phyloP scores from a whole-genome alignment of 441 rosid genomes.

The Breynia disticha region DNA sequence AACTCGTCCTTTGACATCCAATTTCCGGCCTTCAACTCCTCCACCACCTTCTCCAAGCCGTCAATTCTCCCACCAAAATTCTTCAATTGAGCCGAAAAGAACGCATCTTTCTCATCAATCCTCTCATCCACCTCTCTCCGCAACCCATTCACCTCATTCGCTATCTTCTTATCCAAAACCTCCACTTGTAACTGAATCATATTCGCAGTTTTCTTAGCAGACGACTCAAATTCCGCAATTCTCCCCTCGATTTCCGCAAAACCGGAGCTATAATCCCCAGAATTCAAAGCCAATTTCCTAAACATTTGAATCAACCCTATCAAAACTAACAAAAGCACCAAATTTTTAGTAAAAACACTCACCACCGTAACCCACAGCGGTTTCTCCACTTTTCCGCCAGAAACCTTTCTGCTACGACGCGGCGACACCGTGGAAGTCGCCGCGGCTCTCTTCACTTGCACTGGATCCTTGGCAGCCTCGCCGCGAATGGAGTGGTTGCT shows the following conservation, averaged over 20 bases:
- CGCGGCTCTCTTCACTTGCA: conserved; percentile 37
- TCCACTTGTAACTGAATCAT: conserved; percentile 84
- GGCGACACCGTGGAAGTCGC: conserved; percentile 36
- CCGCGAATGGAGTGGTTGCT: conserved; percentile 51
- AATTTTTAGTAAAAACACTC: conserved; percentile 64
- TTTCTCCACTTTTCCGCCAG: conserved; percentile 36
- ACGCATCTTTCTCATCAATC: conserved; percentile 33
- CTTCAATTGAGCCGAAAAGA: conserved; percentile 37
- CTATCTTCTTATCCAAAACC: conserved; percentile 61
- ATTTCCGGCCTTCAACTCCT: conserved; percentile 42
- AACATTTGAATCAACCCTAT: conserved; percentile 55
- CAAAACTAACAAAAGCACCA: conserved; percentile 42
- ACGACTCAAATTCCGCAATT: conserved; percentile 60
- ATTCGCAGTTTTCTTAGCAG: conserved; percentile 47
- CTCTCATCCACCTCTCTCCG: conserved; percentile 36
- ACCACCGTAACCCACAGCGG: conserved; percentile 51
- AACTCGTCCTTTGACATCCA: conserved; percentile 69
- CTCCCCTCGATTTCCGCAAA: conserved; percentile 58
- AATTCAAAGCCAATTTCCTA: conserved; percentile 32
- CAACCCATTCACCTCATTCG: conserved; percentile 40
- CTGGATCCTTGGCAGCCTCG: conserved; percentile 41
- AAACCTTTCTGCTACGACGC: conserved; percentile 47
- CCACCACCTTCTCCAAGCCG: conserved; percentile 41
- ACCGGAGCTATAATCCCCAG: conserved; percentile 9
- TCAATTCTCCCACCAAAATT: conserved; percentile 41